Percentiles rank a stretch among this genome's conserved stretches.
phyloP scores from a whole-genome alignment of 768 basidiomycete species.

The Pulveroboletus ravenelii region DNA sequence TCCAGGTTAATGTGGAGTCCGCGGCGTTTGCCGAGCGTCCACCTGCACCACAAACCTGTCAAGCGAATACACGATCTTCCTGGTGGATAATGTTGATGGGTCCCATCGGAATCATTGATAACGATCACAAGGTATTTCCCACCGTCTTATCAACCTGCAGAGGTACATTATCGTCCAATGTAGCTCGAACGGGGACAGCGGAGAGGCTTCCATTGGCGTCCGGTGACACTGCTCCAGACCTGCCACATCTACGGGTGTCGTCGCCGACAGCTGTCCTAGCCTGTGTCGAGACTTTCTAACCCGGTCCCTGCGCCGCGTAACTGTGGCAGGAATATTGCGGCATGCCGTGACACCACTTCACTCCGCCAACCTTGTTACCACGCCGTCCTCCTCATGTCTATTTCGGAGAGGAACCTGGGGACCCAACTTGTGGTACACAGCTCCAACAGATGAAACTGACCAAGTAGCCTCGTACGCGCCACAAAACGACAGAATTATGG shows the following conservation, averaged over 20 bases:
- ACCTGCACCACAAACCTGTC: too few relatives aligned
- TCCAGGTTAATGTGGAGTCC: background rate
- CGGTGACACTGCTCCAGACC: too few relatives aligned
- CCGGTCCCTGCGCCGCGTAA: conserved; percentile 12
- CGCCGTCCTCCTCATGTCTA: conserved; percentile 11
- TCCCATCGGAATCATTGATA: too few relatives aligned
- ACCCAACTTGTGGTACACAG: background rate
- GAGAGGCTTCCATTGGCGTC: too few relatives aligned
- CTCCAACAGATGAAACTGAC: conserved; percentile 1
- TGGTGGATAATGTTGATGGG: too few relatives aligned
- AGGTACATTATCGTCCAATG: too few relatives aligned
- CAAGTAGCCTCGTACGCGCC: background rate
- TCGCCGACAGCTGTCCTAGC: background rate
- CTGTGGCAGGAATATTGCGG: conserved; percentile 6
- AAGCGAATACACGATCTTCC: too few relatives aligned
- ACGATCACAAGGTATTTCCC: too few relatives aligned
- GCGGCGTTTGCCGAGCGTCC: conserved; percentile 14
- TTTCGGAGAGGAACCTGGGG: background rate
- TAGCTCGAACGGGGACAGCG: too few relatives aligned
- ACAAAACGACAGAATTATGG: background rate
- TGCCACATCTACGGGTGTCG: too few relatives aligned
- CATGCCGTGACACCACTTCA: conserved; percentile 2
- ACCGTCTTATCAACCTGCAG: too few relatives aligned
- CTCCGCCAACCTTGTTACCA: background rate
- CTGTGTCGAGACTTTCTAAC: background rate